Conservation (phyloP, 129 eudicot genomes). For the Centella asiatica region DNA sequence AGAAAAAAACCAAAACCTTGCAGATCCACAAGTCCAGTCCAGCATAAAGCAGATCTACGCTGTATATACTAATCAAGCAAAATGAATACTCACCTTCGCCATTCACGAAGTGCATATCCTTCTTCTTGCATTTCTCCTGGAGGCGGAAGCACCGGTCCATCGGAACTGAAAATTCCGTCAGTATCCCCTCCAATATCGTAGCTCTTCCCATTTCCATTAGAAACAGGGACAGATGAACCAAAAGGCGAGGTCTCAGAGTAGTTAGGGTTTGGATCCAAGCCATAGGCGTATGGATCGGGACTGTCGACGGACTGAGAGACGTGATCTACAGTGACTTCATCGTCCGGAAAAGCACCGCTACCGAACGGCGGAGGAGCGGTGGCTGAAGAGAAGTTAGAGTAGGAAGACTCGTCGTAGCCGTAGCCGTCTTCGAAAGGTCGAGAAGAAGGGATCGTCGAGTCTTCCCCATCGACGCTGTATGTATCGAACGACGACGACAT, state of each 20-base stretch:
- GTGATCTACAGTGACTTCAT: conserved; percentile 29
- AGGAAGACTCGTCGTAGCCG: conserved; percentile 26
- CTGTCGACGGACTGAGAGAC: conserved; percentile 36
- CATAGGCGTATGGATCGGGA: conserved; percentile 65
- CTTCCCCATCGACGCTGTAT: conserved; percentile 55
- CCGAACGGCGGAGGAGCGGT: conserved; percentile 14
- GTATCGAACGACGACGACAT: conserved; percentile 51
- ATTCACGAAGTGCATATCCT: conserved; percentile 89
- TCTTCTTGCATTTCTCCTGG: conserved; percentile 72
- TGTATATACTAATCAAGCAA: neutral
- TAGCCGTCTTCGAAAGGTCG: conserved; percentile 49
- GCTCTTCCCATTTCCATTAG: conserved; percentile 61
- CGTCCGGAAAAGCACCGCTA: conserved; percentile 13
- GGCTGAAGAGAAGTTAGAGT: conserved; percentile 36
- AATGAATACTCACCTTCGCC: conserved; percentile 62
- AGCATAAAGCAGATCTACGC: neutral
- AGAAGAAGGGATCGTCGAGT: conserved; percentile 25
- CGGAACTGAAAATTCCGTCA: conserved; percentile 67
- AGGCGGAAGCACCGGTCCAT: conserved; percentile 91
- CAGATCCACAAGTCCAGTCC: neutral
- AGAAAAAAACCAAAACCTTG: neutral
- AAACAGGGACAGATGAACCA: conserved; percentile 43
- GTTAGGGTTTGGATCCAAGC: conserved; percentile 26
- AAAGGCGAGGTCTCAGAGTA: conserved; percentile 40
- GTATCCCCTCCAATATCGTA: conserved; percentile 41